These are phyloP conservation scores for Grammothele lineata DNA, from an alignment of 768 basidiomycete genomes.

Conservation along the genomic window DNA sequence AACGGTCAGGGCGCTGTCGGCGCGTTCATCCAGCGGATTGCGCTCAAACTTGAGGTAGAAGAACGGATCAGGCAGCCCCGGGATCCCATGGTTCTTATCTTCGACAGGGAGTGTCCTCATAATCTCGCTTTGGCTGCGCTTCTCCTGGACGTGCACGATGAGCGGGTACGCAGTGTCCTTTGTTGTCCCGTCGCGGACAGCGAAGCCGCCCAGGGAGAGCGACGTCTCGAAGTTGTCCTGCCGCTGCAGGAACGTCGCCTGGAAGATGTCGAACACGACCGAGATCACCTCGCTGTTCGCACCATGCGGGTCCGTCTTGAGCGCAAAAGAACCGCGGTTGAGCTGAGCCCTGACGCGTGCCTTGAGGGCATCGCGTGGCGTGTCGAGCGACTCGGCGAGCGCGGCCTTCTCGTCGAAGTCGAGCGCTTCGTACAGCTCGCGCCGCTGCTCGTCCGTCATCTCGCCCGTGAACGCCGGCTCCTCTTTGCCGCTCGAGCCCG, in stretches of 20 bases:
- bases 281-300: constrained; percentile 70
- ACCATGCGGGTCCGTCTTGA: constrained; percentile 72
- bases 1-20: constrained; percentile 86
- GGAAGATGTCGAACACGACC: constrained; percentile 81
- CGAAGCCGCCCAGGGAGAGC: constrained; percentile 79
- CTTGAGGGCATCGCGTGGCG: constrained; percentile 77
- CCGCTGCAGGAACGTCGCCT: constrained; percentile 79
- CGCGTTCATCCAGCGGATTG: constrained; percentile 85
- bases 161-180: constrained; percentile 75
- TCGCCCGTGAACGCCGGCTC: constrained; percentile 56
- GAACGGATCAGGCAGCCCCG: constrained; percentile 51
- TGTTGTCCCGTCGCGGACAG: constrained; percentile 91
- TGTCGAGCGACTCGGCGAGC: constrained; percentile 62
- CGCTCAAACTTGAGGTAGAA: constrained; percentile 90
- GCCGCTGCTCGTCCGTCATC: constrained; percentile 88
- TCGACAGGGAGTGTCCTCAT: constrained; percentile 14
- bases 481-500: constrained; percentile 33
- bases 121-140: constrained; percentile 20
- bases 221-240: constrained; percentile 84
- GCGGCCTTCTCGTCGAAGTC: constrained; percentile 89
- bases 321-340: constrained; percentile 81
- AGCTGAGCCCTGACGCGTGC: constrained; percentile 71
- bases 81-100: constrained; percentile 10
- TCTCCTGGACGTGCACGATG: constrained; percentile 80
- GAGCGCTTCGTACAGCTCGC: constrained; percentile 83